Evolutionary conservation across 495 filamentous ascomycete genomes (phyloP), one percentile per base, ranked within the genome.

Genomic region (Bombardia bombarda): DNA sequence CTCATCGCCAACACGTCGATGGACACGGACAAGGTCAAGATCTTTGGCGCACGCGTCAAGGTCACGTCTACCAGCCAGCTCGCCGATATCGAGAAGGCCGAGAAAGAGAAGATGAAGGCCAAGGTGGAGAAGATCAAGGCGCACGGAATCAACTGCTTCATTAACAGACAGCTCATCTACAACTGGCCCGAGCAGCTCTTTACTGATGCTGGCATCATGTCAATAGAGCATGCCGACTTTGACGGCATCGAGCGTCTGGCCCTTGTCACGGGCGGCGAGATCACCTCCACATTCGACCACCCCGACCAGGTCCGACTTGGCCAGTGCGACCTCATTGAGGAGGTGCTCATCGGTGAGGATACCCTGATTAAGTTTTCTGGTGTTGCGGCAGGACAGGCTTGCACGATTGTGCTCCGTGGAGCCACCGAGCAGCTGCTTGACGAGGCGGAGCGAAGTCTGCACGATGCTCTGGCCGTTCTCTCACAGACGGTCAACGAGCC

Each of bases 181-280:
- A 98, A 98, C 77, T 97, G 92, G 90, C 92, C 92, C 25, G 92
- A 98, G 63, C 93, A 97, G 67, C 83, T 98, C 38, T 98, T 98
- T 62, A 86, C 90, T 19, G 92, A 98, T 61, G 90, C 89, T 8
- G 93, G 92, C 39, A 97, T 98, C 66, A 81, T 93, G 70, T 95
- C 90, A 13, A 98, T 98, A 54, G 92, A 98, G 72, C 92, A 98
- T 61, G 92, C 92, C 47, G 92, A 98, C 64, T 98, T 98, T 52
- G 92, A 98, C 62, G 92, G 92, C 45, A 90, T 98, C 48, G 92
- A 98, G 73, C 79, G 92, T 24, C 66, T 98, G 48, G 90, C 92
- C 10, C 73, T 98, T 34, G 92, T 98, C 14, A 97, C 93, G 4
- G 92, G 92, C 31, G 92, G 89, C 47, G 92, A 98, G 69, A 98